Conservation (phyloP, 768 basidiomycete genomes). For the Tulasnella sp. region DNA sequence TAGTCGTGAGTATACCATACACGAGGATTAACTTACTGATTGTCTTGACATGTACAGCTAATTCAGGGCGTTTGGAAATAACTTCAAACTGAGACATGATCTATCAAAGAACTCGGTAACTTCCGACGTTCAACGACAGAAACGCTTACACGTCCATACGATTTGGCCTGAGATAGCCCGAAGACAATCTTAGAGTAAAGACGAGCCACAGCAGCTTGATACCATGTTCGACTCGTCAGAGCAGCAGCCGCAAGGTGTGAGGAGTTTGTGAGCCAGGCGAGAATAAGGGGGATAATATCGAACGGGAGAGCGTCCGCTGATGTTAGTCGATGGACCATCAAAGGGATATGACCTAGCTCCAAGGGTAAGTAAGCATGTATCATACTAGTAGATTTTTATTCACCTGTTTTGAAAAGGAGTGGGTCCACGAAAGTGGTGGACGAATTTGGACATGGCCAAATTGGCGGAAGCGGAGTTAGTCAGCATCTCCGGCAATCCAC, state of each 20-base stretch:
- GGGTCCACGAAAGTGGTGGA: too few relatives aligned
- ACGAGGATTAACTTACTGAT: conserved; percentile 1
- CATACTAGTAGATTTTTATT: too few relatives aligned
- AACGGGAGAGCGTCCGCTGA: conserved; percentile 12
- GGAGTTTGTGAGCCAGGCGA: background rate
- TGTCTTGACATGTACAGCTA: conserved; percentile 3
- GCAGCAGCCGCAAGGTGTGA: conserved; percentile 5
- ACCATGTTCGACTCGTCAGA: conserved; percentile 3
- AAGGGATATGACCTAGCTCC: too few relatives aligned
- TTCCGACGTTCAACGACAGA: background rate
- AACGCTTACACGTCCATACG: conserved; percentile 11
- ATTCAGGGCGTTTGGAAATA: background rate
- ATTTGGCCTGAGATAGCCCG: background rate
- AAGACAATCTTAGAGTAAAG: conserved; percentile 2
- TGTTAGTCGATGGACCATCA: background rate
- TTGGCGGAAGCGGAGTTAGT: too few relatives aligned
- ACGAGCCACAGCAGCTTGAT: background rate
- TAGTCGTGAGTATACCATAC: background rate
- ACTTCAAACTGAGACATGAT: conserved; percentile 13
- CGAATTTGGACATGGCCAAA: too few relatives aligned
- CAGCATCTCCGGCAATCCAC: too few relatives aligned
- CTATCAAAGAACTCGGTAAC: background rate
- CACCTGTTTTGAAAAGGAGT: too few relatives aligned
- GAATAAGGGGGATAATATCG: conserved; percentile 10
- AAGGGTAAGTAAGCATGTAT: too few relatives aligned